Conservation (phyloP, 805 yeast species). For the Cyberlindnera galapagoensis region DNA sequence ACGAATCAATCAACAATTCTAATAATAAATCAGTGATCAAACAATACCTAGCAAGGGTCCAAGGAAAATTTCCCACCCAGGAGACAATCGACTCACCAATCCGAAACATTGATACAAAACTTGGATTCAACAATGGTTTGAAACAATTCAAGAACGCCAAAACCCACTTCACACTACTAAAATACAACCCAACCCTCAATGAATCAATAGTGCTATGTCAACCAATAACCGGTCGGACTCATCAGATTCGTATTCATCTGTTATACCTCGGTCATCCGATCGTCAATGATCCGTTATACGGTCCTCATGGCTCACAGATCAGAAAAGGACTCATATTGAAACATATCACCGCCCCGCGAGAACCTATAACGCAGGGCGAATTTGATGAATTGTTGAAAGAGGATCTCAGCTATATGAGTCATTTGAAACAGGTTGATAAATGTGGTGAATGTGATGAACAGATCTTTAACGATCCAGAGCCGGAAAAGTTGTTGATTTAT, state of each 20-base stretch:
- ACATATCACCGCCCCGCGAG: no score
- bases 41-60: constrained; percentile 80
- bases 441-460: constrained; percentile 19
- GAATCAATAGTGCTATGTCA: constrained; percentile 61
- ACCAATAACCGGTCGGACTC: constrained; percentile 92
- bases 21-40: constrained; percentile 69
- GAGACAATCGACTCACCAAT: constrained; percentile 64
- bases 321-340: constrained; percentile 1
- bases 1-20: no score
- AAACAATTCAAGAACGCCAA: constrained; percentile 54
- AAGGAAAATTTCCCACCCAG: constrained; percentile 70
- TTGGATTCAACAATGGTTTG: constrained; percentile 42
- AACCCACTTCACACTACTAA: constrained; percentile 46
- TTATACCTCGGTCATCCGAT: constrained; percentile 84
- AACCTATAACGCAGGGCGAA: no score
- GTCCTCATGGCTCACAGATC: constrained; percentile 12
- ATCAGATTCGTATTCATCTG: constrained; percentile 90
- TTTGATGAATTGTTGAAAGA: constrained; percentile 10
- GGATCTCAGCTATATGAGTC: constrained; percentile 6
- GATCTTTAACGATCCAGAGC: constrained; percentile 11
- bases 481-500: constrained; percentile 17
- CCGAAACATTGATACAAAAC: constrained; percentile 64
- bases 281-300: constrained; percentile 79
- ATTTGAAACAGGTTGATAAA: constrained; percentile 7
- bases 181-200: constrained; percentile 21